Evolutionary conservation across 495 filamentous ascomycete genomes (phyloP).

Genomic region (Extremus antarcticus): DNA sequence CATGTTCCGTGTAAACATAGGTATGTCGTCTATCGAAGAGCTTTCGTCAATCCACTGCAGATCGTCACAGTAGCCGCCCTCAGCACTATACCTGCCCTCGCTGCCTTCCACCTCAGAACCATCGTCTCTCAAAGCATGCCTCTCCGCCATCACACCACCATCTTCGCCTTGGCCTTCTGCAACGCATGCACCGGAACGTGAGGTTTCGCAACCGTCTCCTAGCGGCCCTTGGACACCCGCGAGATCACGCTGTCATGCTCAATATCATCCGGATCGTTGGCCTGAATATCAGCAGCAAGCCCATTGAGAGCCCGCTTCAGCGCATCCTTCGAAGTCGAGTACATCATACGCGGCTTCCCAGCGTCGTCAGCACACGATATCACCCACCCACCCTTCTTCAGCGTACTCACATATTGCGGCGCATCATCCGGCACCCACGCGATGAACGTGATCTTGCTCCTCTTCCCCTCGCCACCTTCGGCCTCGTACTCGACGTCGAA

Average conservation of each 20-base stretch:
- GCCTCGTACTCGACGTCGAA: constrained; percentile 87
- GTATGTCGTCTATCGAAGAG: background rate
- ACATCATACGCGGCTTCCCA: constrained; percentile 80
- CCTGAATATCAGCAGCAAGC: constrained; percentile 73
- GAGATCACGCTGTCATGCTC: constrained; percentile 69
- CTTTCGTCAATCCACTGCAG: background rate
- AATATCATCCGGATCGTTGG: constrained; percentile 83
- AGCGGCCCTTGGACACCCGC: constrained; percentile 66
- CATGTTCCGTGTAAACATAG: background rate
- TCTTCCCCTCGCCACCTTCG: constrained; percentile 65
- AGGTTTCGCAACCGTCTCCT: constrained; percentile 12
- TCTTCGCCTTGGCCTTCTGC: background rate
- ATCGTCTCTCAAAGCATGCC: background rate
- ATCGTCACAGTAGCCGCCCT: background rate
- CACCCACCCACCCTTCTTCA: background rate
- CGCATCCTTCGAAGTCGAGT: constrained; percentile 88
- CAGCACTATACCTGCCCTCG: background rate
- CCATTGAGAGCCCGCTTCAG: constrained; percentile 81
- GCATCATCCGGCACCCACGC: constrained; percentile 84
- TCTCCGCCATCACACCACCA: background rate
- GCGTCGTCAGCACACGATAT: background rate
- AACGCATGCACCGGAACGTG: background rate
- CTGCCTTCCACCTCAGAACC: background rate
- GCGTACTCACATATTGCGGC: constrained; percentile 58
- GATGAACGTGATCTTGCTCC: constrained; percentile 95